Conservation (phyloP, 139 green algal genomes). For the Tetradesmus lagerheimii region DNA sequence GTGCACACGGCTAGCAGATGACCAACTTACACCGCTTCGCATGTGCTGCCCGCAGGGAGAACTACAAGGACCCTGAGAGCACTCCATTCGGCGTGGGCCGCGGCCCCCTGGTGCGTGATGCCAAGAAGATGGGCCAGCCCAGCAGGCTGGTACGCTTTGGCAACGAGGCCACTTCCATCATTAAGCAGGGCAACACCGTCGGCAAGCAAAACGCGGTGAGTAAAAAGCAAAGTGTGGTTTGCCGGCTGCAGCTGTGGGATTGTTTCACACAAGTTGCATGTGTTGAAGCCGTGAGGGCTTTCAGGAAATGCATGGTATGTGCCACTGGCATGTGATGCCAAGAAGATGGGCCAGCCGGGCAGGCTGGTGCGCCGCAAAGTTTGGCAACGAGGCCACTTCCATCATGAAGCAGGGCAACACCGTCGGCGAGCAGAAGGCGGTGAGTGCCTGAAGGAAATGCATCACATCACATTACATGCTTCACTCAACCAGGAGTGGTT, state of each 20-base stretch:
- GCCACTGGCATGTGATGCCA: conserved; percentile 12
- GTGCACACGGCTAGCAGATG: too few relatives aligned
- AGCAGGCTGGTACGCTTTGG: neutral
- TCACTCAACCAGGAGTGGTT: too few relatives aligned
- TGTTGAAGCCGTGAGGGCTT: too few relatives aligned
- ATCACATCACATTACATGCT: too few relatives aligned
- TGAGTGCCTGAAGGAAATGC: too few relatives aligned
- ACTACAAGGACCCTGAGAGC: conserved; percentile 8
- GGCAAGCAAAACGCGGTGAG: conserved; percentile 9
- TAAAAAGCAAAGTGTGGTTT: too few relatives aligned
- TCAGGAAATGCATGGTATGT: too few relatives aligned
- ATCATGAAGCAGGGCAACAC: conserved; percentile 21
- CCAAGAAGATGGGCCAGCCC: conserved; percentile 24
- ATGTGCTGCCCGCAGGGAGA: neutral
- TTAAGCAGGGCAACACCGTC: conserved; percentile 16
- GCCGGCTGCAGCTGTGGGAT: too few relatives aligned
- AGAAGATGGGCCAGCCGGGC: conserved; percentile 31
- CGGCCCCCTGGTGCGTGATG: conserved; percentile 17
- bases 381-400: neutral
- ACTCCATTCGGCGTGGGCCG: conserved; percentile 1
- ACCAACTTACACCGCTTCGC: too few relatives aligned
- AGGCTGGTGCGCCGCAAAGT: neutral
- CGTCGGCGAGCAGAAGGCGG: conserved; percentile 10
- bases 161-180: neutral
- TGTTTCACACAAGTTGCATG: too few relatives aligned